Evolutionary conservation across 805 yeast species (phyloP), one percentile per base, ranked within the genome.

Genomic region (Barnettozyma vustinii): DNA sequence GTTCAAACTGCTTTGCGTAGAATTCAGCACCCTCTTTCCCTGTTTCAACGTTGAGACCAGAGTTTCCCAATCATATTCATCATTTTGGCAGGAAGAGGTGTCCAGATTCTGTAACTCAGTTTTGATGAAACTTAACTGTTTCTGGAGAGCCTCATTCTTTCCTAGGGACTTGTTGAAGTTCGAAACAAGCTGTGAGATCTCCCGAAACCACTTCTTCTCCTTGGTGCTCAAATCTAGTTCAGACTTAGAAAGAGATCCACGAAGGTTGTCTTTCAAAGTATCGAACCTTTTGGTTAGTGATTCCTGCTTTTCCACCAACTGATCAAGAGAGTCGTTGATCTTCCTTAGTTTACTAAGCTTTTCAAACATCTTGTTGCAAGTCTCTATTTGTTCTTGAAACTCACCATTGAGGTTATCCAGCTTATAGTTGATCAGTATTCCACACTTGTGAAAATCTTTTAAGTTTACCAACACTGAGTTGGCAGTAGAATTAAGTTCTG

Each of bases 171-270:
- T 53, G 53, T 70, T 70, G 56, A 70, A 67, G 12, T 54, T 50
- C 3, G 57, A 30, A 0, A 66, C 65, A 23, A 64, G 65, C 12
- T 52, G 56, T 40, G 63, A 66, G 9, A 78, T 61, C 54, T 75
- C 80, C 30, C 60, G 64, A 48, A 73, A 67, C 80, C 81, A 79
- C 23, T 54, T 60, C 46, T 63, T 61, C 56, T 79, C 83, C 10
- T 68, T 59, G 4, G 60, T 61, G 44, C 72, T 67, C 30, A 77
- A 55, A 0, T 72, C 67, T 15, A 61, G 46, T 7, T 67, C 62
- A 39, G 45, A 18, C 4, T 27, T 37, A 16, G 44, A 23, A 7
- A 40, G 51, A 52, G 50, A 27, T 42, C 44, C 30, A 53, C 57
- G 33, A 5, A 74, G 44, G 10, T 52, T 62, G 4, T 61, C 56